A percentile compares a stretch with the other conserved stretches of the same genome.
Evolutionary conservation across 1,284 basidiomycete species (phyloP).

Genomic region (Pyrrhoderma lamaoense): DNA sequence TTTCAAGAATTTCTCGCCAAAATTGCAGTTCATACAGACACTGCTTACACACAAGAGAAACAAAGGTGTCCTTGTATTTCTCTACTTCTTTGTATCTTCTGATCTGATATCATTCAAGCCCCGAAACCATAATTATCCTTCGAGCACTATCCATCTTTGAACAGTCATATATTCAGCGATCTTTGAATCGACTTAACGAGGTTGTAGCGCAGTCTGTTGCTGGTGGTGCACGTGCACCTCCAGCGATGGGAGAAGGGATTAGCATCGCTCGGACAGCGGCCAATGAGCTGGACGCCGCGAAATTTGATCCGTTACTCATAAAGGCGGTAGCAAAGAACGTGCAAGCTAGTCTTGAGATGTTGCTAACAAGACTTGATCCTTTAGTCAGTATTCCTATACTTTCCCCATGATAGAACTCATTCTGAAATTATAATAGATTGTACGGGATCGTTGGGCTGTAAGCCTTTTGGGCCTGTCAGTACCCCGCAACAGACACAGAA

Average conservation of each 20-base stretch:
- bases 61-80: conserved; percentile 64
- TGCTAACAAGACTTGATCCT: conserved; percentile 54
- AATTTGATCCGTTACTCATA: conserved; percentile 87
- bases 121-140: conserved; percentile 84
- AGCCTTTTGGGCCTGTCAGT: conserved; percentile 70
- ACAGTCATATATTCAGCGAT: conserved; percentile 77
- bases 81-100: neutral
- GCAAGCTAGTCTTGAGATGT: conserved; percentile 56
- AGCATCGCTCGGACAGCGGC: conserved; percentile 69
- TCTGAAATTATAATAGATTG: conserved; percentile 39
- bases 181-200: conserved; percentile 75
- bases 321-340: conserved; percentile 71
- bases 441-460: conserved; percentile 70
- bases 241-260: conserved; percentile 69
- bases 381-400: conserved; percentile 44
- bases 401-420: neutral
- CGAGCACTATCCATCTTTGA: conserved; percentile 81
- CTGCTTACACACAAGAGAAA: conserved; percentile 71
- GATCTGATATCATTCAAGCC: conserved; percentile 37
- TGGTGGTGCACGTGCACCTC: conserved; percentile 59
- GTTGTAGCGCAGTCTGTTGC: conserved; percentile 66
- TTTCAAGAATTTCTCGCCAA: conserved; percentile 96
- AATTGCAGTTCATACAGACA: conserved; percentile 91
- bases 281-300: conserved; percentile 89
- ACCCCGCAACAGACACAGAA: conserved; percentile 75